Evolutionary conservation across 129 eudicot genomes (phyloP), one percentile per base, ranked within the genome.

Genomic region (Saposhnikovia divaricata): DNA sequence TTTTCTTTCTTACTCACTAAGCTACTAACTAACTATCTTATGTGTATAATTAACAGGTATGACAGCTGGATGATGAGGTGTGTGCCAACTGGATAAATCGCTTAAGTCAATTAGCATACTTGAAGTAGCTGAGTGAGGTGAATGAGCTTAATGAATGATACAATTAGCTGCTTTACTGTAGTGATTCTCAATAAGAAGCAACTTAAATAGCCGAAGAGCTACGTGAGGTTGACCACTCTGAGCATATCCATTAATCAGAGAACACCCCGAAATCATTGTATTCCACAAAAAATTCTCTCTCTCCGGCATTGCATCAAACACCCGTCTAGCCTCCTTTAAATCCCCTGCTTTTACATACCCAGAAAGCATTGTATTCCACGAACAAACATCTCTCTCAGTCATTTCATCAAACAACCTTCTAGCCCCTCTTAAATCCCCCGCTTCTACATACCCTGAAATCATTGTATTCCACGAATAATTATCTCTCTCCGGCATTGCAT

Each of bases 241-340:
- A 63, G 97, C 89, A 83, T 88, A 92, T 50, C 94, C 92, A 46
- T 76, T 84, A 25, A 92, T 89, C 68, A 57, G 25, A 57, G 66
- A 57, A 57, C 4, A 23, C 66, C 66, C 23, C 0, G 31, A 57
- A 57, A 57, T 14, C 66, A 57, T 2, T 31, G 23, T 14, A 57
- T 10, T 31, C 31, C 23, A 23, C 23, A 57, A 57, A 31, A 31
- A 57, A 7, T 57, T 31, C 23, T 31, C 10, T 14, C 9, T 57
- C 3, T 31, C 66, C 66, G 23, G 8, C 66, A 8, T 57, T 31
- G 66, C 23, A 59, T 57, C n/a, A 57, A 57, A 57, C 66, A 57
- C n/a, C 34, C 34, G 0, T 31, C 34, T 31, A 31, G 34, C 34
- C 34, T 1, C 34, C 34, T 31, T 31, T 31, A 31, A 31, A 31